Conservation (phyloP, 2,329 filamentous ascomycete species). For the Xylaria sp. region DNA sequence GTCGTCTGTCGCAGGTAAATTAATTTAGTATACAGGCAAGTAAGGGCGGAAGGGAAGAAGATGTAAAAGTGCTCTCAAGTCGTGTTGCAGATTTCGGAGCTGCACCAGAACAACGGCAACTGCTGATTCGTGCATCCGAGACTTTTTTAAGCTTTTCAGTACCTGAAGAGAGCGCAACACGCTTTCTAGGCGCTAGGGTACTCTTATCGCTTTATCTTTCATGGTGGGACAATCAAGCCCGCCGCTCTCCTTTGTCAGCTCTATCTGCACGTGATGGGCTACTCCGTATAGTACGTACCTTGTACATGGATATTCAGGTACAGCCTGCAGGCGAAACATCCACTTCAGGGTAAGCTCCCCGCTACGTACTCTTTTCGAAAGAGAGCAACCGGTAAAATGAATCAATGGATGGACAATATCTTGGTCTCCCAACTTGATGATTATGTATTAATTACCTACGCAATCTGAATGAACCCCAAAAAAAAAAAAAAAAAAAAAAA, state of each 20-base stretch:
- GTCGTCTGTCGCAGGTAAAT: background rate
- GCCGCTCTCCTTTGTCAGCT: background rate
- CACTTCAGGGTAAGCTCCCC: background rate
- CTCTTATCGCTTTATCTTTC: slow-evolving; percentile 16
- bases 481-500: no score
- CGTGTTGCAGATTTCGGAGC: slow-evolving; percentile 16
- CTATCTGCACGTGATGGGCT: slow-evolving; percentile 1
- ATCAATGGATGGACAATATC: background rate
- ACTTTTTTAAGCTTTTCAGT: slow-evolving; percentile 7
- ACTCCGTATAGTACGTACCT: background rate
- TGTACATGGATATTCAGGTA: background rate
- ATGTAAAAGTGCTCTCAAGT: background rate
- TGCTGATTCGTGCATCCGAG: slow-evolving; percentile 24
- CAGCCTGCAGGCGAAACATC: background rate
- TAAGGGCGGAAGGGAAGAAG: background rate
- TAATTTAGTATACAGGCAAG: background rate
- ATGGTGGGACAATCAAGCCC: slow-evolving; percentile 10
- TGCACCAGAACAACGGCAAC: background rate
- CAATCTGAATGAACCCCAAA: background rate
- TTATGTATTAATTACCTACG: background rate
- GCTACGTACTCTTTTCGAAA: background rate
- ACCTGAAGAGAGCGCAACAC: slow-evolving; percentile 11
- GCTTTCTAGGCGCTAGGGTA: slow-evolving; percentile 15
- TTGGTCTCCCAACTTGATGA: no score
- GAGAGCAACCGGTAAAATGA: background rate